Percentiles rank a stretch among this genome's conserved stretches.
Conservation (phyloP, 805 yeast species). For the Cyberlindnera saturnus region DNA sequence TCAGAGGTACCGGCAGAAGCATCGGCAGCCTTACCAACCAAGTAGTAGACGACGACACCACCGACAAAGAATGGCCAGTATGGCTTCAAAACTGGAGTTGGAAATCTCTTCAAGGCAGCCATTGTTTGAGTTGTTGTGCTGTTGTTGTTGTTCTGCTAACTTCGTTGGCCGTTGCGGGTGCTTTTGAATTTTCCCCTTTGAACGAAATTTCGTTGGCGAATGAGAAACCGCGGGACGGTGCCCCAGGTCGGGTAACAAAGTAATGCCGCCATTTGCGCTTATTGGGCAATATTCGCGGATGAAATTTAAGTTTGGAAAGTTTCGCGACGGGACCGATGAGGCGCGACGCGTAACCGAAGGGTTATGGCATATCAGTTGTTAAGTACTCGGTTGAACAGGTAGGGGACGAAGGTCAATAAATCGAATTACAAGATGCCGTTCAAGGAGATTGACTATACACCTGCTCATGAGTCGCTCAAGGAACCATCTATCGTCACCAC, state of each 20-base stretch:
- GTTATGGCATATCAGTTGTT: neutral
- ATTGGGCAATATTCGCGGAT: neutral
- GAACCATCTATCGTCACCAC: slow-evolving; percentile 33
- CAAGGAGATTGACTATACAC: slow-evolving; percentile 7
- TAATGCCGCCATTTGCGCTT: neutral
- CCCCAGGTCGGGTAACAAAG: neutral
- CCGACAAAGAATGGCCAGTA: slow-evolving; percentile 90
- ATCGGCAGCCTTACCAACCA: slow-evolving; percentile 61
- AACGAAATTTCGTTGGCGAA: slow-evolving; percentile 5
- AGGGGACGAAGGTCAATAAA: too few relatives aligned
- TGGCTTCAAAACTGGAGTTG: slow-evolving; percentile 48
- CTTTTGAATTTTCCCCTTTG: slow-evolving; percentile 1
- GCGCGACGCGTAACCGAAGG: neutral
- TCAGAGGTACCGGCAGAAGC: slow-evolving; percentile 70
- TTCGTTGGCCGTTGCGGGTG: slow-evolving; percentile 1
- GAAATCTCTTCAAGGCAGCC: slow-evolving; percentile 35
- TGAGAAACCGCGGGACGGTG: slow-evolving; percentile 2
- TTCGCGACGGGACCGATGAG: neutral
- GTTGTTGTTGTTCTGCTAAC: neutral
- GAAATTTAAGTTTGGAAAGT: neutral
- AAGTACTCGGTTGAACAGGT: too few relatives aligned
- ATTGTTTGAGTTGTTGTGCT: slow-evolving; percentile 8
- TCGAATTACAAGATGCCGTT: slow-evolving; percentile 8
- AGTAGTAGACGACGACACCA: slow-evolving; percentile 68
- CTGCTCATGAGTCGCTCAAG: slow-evolving; percentile 4